Evolutionary conservation across 306 rosid species (phyloP).

Genomic region (Canavalia gladiata): DNA sequence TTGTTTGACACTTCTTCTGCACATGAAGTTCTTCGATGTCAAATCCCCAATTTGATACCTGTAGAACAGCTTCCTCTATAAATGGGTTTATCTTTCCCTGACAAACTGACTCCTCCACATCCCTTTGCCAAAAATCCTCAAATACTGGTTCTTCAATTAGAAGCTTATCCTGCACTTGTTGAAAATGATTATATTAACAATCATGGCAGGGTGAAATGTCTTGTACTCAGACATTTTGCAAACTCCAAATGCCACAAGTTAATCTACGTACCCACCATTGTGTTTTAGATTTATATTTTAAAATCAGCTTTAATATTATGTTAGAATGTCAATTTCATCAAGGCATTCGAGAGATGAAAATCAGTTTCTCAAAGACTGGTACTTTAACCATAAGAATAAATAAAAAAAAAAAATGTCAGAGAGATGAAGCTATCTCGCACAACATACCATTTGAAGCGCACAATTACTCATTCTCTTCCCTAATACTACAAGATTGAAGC

Average conservation of each 20-base stretch:
- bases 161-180: conserved; percentile 71
- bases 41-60: conserved; percentile 90
- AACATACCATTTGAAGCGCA: neutral
- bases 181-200: conserved; percentile 17
- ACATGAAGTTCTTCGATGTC: conserved; percentile 76
- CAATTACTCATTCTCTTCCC: neutral
- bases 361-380: conserved; percentile 16
- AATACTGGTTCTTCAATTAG: conserved; percentile 74
- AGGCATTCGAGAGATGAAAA: conserved; percentile 3
- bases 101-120: conserved; percentile 92
- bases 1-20: conserved; percentile 74
- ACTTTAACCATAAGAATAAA: neutral
- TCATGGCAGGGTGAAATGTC: conserved; percentile 27
- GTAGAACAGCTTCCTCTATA: conserved; percentile 83
- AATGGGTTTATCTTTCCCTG: conserved; percentile 76
- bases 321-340: conserved; percentile 7
- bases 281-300: neutral
- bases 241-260: conserved; percentile 25
- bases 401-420: conserved; percentile 7
- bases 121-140: conserved; percentile 75
- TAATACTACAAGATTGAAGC: neutral
- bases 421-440: neutral
- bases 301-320: conserved; percentile 14
- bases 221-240: neutral
- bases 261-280: neutral